Percentiles rank a stretch among this genome's conserved stretches.
Conservation (phyloP, 129 eudicot species). For the Smallanthus sonchifolius region DNA sequence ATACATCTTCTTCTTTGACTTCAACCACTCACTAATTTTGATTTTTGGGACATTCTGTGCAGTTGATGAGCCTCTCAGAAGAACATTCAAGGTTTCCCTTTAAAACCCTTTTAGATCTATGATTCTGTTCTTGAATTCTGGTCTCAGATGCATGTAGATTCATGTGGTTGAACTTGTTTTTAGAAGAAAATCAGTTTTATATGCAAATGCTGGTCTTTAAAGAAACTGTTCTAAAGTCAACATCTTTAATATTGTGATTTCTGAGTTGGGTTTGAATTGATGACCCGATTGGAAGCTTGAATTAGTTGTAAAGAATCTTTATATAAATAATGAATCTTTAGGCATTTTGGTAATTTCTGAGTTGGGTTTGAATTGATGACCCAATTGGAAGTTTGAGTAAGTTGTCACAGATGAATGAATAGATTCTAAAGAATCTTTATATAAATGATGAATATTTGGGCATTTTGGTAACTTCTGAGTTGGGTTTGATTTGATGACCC, state of each 20-base stretch:
- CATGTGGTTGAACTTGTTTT: not conserved
- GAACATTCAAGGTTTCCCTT: conserved; percentile 57
- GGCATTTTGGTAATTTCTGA: not conserved
- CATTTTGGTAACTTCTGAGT: not conserved
- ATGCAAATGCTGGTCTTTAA: not conserved
- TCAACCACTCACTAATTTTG: conserved; percentile 10
- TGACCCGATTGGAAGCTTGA: not conserved
- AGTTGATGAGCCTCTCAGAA: conserved; percentile 72
- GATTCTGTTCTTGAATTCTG: not conserved
- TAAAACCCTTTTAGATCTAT: conserved; percentile 29
- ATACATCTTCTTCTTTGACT: not conserved
- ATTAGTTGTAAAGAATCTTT: not conserved
- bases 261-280: not conserved
- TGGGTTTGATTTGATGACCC: not conserved
- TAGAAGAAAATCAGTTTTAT: not conserved
- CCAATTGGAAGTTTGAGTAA: conserved; percentile 4
- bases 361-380: not conserved
- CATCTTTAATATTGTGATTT: conserved; percentile 16
- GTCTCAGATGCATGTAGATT: conserved; percentile 4
- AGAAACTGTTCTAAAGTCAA: conserved; percentile 10
- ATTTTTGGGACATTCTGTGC: conserved; percentile 29
- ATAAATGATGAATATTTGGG: not conserved
- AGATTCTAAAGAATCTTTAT: not conserved
- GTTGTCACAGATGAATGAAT: not conserved
- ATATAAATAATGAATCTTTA: not conserved